Conservation (phyloP, 1,139 yeast genomes). For the Pichia norvegensis region DNA sequence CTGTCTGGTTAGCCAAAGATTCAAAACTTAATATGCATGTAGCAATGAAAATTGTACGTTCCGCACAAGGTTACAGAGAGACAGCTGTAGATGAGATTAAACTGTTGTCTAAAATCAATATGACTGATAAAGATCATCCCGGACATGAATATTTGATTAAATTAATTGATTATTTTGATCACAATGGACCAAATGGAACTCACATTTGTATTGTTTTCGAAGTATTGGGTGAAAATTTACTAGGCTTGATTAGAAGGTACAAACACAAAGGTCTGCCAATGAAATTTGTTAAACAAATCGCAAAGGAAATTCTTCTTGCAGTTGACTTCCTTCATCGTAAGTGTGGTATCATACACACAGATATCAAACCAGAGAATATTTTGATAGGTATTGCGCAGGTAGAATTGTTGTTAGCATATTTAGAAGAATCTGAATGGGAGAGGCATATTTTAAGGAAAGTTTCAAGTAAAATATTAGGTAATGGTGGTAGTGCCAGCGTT, state of each 20-base stretch:
- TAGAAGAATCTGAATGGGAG: constrained; percentile 44
- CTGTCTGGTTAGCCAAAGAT: constrained; percentile 82
- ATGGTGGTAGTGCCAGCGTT: constrained; percentile 11
- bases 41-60: constrained; percentile 78
- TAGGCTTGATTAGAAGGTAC: constrained; percentile 61
- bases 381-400: constrained; percentile 73
- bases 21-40: constrained; percentile 49
- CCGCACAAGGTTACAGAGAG: constrained; percentile 52
- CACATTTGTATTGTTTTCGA: constrained; percentile 90
- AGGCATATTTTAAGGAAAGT: constrained; percentile 25
- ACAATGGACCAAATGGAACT: constrained; percentile 70
- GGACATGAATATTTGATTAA: constrained; percentile 68
- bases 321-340: constrained; percentile 74
- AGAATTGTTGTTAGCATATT: constrained; percentile 53
- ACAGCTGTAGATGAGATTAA: constrained; percentile 83
- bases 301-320: constrained; percentile 68
- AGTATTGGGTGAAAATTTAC: constrained; percentile 73
- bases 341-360: constrained; percentile 90
- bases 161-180: constrained; percentile 66
- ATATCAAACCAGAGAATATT: constrained; percentile 85
- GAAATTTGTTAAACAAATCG: constrained; percentile 68
- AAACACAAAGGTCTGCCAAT: constrained; percentile 68
- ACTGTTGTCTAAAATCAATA: constrained; percentile 42
- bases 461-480: constrained; percentile 19
- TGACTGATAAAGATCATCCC: constrained; percentile 52